These are phyloP conservation scores for Thermothelomyces thermophilus DNA, from an alignment of 2,329 filamentous ascomycete genomes.

Conservation along the genomic window DNA sequence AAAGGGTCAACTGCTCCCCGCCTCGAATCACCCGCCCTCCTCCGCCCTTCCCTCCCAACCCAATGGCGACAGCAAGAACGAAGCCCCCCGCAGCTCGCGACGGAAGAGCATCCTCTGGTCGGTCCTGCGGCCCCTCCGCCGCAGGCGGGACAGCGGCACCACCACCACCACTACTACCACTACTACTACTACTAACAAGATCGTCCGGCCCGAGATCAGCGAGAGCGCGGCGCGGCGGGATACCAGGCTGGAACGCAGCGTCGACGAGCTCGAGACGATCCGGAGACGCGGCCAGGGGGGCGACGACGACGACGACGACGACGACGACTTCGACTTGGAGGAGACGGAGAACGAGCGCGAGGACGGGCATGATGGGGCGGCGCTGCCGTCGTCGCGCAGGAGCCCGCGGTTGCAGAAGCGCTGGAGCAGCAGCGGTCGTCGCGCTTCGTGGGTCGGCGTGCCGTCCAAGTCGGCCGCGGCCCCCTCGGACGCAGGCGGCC, in stretches of 20 bases:
- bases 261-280: slow-evolving; percentile 45
- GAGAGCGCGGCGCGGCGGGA: slow-evolving; percentile 58
- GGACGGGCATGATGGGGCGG: slow-evolving; percentile 16
- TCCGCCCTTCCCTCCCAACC: slow-evolving; percentile 7
- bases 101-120: slow-evolving; percentile 50
- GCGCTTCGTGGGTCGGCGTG: not conserved
- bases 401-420: slow-evolving; percentile 13
- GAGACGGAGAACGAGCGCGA: slow-evolving; percentile 26
- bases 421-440: not conserved
- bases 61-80: slow-evolving; percentile 24
- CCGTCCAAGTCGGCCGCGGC: too few relatives aligned
- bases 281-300: slow-evolving; percentile 29
- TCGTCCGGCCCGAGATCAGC: slow-evolving; percentile 44
- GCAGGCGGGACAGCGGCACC: slow-evolving; percentile 48
- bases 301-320: slow-evolving; percentile 16
- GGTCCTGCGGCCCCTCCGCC: slow-evolving; percentile 42
- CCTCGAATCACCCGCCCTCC: slow-evolving; percentile 15
- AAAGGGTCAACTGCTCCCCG: slow-evolving; percentile 30
- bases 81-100: slow-evolving; percentile 27
- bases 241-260: slow-evolving; percentile 53
- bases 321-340: not conserved
- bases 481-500: too few relatives aligned
- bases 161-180: too few relatives aligned
- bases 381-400: slow-evolving; percentile 12
- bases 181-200: slow-evolving; percentile 32